Evolutionary conservation across 768 basidiomycete species (phyloP), one percentile per base, ranked within the genome.

Genomic region (Clathrus columnatus): DNA sequence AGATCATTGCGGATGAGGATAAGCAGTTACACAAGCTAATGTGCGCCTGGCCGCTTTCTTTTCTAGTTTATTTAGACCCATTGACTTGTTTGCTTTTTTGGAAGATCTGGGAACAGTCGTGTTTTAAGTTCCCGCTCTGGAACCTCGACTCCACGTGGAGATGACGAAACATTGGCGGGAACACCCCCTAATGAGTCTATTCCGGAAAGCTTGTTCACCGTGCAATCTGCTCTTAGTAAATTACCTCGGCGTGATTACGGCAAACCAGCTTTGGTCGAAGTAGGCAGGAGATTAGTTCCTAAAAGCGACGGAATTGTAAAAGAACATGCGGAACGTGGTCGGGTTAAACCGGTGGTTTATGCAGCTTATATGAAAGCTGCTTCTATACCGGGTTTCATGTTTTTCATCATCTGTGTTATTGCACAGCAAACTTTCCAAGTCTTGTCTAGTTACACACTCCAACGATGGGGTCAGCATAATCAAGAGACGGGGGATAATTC

Each of bases 391-490:
- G 92, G 89, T 1, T 91, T 90, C 64, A 63, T 64, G 5, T 60
- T 72, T 17, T 76, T 87, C 59, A 85, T 87, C 59, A 58, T 92
- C 6, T 48, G 84, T 20, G 71, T 75, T 6, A 80, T 77, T 4
- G 50, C 81, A 1, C 69, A 81, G 54, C 91, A 94, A 65, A 76
- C 72, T 5, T 64, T 77, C 7, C 76, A 78, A 0, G 80, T 93
- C 27, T 53, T 76, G 8, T 78, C 79, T 0, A 87, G 81, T 24
- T 68, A 83, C 28, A 80, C 85, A 45, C 71, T 95, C n/a, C 79
- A 88, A 36, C 72, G 76, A 48, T 95, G 90, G 91, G 84, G 86
- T 7, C 86, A 91, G 64, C 79, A 83, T 57, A 94, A 94, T 60
- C 74, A 76, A 4, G 72, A 75, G 61, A 68, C 65, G 1, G 85